Evolutionary conservation across 805 yeast species (phyloP).

Genomic region (Gaillardinia entomophila): DNA sequence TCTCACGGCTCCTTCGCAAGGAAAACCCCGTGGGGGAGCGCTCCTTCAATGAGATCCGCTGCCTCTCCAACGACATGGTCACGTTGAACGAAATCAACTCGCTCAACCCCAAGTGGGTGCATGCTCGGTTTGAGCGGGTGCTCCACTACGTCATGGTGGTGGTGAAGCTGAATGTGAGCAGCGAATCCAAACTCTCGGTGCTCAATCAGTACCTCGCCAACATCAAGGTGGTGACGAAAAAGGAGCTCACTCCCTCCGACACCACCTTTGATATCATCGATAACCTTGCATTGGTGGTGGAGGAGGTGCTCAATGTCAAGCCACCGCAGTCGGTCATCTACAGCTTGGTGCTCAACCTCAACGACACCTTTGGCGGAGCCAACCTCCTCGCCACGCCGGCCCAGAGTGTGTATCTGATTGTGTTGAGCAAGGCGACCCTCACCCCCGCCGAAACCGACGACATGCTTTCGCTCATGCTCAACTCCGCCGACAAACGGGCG

Average conservation of each 20-base stretch:
- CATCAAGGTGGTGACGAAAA: conserved; percentile 22
- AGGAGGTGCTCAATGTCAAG: conserved; percentile 12
- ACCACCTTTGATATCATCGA: conserved; percentile 27
- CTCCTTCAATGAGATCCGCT: conserved; percentile 19
- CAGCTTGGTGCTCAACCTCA: conserved; percentile 19
- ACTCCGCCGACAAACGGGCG: background rate
- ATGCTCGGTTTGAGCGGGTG: conserved; percentile 22
- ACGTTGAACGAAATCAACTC: conserved; percentile 24
- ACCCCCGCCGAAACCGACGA: background rate
- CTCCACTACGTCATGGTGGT: conserved; percentile 18
- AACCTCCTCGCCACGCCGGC: conserved; percentile 9
- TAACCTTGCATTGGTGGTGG: conserved; percentile 20
- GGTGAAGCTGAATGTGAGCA: conserved; percentile 17
- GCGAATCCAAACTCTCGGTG: conserved; percentile 18
- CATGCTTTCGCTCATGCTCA: background rate
- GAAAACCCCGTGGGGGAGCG: conserved; percentile 13
- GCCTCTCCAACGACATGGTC: conserved; percentile 28
- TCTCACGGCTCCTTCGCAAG: conserved; percentile 19
- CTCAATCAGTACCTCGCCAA: conserved; percentile 19
- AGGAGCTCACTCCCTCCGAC: conserved; percentile 23
- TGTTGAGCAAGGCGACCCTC: conserved; percentile 1
- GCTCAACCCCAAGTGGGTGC: conserved; percentile 29
- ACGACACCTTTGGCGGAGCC: conserved; percentile 27
- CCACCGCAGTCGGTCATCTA: conserved; percentile 12
- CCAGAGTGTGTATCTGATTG: conserved; percentile 9